Percentiles rank a stretch among this genome's conserved stretches.
Conservation (phyloP, 1,284 basidiomycete genomes). For the Exobasidium rhododendri region DNA sequence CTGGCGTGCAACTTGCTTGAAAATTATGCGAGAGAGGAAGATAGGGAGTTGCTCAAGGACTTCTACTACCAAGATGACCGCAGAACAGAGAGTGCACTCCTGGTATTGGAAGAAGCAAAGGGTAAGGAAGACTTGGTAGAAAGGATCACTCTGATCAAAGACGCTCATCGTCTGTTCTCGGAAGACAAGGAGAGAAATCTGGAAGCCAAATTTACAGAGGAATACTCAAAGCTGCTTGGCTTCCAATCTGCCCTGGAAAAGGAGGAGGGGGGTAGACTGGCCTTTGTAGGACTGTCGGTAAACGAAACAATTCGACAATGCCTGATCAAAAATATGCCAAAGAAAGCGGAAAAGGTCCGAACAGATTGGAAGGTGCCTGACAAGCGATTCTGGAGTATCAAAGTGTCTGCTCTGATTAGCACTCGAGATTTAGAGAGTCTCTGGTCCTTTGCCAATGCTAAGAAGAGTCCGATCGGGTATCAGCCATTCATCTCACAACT, state of each 20-base stretch:
- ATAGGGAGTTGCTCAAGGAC: slow-evolving; percentile 84
- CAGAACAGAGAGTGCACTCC: slow-evolving; percentile 80
- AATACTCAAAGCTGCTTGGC: slow-evolving; percentile 71
- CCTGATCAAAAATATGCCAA: slow-evolving; percentile 35
- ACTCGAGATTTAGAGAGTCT: slow-evolving; percentile 38
- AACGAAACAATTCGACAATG: slow-evolving; percentile 45
- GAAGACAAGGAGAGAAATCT: slow-evolving; percentile 88
- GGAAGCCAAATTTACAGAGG: slow-evolving; percentile 91
- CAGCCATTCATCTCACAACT: slow-evolving; percentile 40
- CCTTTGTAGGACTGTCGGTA: slow-evolving; percentile 32
- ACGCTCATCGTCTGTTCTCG: slow-evolving; percentile 84
- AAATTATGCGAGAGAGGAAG: slow-evolving; percentile 56
- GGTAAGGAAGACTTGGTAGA: slow-evolving; percentile 23
- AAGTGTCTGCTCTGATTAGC: slow-evolving; percentile 30
- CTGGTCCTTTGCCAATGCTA: slow-evolving; percentile 30
- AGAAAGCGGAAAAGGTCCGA: slow-evolving; percentile 47
- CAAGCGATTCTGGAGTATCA: slow-evolving; percentile 40
- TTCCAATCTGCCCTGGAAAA: slow-evolving; percentile 82
- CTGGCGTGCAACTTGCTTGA: slow-evolving; percentile 46
- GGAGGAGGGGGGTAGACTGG: slow-evolving; percentile 65
- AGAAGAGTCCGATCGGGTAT: slow-evolving; percentile 75
- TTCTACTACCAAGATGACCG: slow-evolving; percentile 98
- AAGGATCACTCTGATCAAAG: slow-evolving; percentile 70
- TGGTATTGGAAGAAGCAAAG: slow-evolving; percentile 70
- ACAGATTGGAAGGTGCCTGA: slow-evolving; percentile 49